These are phyloP conservation scores for Penicillium sp. DNA, from an alignment of 2,329 filamentous ascomycete species.

Conservation along the genomic window DNA sequence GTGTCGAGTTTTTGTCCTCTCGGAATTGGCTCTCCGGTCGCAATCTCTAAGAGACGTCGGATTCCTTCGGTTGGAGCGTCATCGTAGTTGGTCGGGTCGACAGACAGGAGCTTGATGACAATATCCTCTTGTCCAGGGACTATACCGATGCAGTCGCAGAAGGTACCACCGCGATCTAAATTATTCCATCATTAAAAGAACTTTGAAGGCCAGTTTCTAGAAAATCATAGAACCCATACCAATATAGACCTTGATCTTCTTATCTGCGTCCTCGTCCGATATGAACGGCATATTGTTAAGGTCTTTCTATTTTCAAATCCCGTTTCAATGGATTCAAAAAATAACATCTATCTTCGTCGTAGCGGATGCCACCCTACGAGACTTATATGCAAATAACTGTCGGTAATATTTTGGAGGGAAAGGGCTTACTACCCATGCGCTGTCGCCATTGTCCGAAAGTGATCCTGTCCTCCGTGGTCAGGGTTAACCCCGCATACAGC, in stretches of 20 bases:
- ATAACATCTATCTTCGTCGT: no score
- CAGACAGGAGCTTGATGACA: slow-evolving; percentile 37
- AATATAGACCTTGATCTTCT: slow-evolving; percentile 6
- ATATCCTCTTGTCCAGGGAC: slow-evolving; percentile 35
- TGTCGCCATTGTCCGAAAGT: background rate
- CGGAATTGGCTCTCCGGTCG: slow-evolving; percentile 32
- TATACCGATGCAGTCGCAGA: slow-evolving; percentile 37
- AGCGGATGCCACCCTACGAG: no score
- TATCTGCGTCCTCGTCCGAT: background rate
- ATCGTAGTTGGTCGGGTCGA: slow-evolving; percentile 35
- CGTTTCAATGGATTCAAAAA: no score
- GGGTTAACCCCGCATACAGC: background rate
- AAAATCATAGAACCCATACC: background rate
- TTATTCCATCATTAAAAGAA: background rate
- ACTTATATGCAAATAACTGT: no score
- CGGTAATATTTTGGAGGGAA: no score
- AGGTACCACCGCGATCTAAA: slow-evolving; percentile 37
- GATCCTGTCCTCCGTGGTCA: background rate
- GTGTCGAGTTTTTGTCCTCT: slow-evolving; percentile 21
- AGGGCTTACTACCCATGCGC: background rate
- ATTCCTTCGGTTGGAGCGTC: slow-evolving; percentile 70
- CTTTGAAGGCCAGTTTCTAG: background rate
- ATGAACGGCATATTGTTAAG: slow-evolving; percentile 1
- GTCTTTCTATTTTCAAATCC: no score
- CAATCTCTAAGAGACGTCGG: slow-evolving; percentile 61